phyloP scores from a whole-genome alignment of 2,329 filamentous ascomycete species.

The Talaromyces sp. region DNA sequence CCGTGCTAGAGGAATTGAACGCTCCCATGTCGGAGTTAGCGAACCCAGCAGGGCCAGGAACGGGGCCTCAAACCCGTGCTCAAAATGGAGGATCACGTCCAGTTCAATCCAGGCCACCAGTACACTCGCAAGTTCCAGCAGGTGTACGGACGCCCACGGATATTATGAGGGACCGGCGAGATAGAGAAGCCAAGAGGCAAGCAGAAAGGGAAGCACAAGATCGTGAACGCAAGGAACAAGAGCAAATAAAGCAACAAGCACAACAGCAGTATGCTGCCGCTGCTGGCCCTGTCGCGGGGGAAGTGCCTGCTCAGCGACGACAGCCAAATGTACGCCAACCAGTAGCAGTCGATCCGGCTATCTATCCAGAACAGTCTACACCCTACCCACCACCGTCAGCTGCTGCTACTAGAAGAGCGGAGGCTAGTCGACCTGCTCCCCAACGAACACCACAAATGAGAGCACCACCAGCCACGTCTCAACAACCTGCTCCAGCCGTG shows the following conservation, averaged over 20 bases:
- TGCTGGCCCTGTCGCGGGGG: constrained; percentile 40
- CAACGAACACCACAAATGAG: constrained; percentile 22
- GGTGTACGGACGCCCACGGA: constrained; percentile 78
- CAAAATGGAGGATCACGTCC: constrained; percentile 57
- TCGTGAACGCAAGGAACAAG: constrained; percentile 43
- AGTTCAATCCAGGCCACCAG: constrained; percentile 52
- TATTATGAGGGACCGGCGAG: constrained; percentile 84
- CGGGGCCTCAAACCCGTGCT: constrained; percentile 53
- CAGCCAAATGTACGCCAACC: constrained; percentile 15
- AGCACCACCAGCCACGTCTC: constrained; percentile 18
- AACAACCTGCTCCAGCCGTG: constrained; percentile 17
- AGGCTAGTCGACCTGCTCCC: constrained; percentile 6
- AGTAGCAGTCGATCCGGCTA: constrained; percentile 16
- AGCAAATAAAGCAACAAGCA: constrained; percentile 32
- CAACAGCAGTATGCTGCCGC: constrained; percentile 34
- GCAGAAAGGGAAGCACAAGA: constrained; percentile 63
- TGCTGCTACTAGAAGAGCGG: constrained; percentile 14
- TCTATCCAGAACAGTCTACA: constrained; percentile 13
- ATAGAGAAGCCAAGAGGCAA: constrained; percentile 68
- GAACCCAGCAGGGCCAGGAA: constrained; percentile 51
- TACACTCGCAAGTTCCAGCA: constrained; percentile 47
- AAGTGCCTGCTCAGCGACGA: constrained; percentile 27
- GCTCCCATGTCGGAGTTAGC: constrained; percentile 86
- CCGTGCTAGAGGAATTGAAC: constrained; percentile 81
- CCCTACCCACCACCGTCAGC: constrained; percentile 11